Base-by-base conservation (phyloP, 371 early-diverging fungal genomes). In the Rhizomucor pusillus region DNA sequence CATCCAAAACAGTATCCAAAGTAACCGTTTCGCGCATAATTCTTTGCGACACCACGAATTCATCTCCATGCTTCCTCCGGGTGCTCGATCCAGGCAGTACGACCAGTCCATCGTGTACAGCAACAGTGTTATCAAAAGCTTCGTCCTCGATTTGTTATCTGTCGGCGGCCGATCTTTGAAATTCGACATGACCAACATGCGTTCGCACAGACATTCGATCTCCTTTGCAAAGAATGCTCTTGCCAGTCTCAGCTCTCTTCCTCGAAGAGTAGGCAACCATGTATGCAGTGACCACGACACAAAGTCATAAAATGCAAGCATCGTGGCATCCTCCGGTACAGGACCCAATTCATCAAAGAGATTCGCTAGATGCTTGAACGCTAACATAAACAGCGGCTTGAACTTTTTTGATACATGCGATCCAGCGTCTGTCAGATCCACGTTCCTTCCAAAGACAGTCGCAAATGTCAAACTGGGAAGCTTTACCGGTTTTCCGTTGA, bases 1-100 rank as follows among this genome's bases (percentile, higher is more conserved):
- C 16, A 41, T 41, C 41, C 41, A 41, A 41, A 41, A 41, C 41
- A 41, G 41, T 5, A 41, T 41, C 41, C 41, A 41, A 14, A 41
- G 19, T 41, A 41, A 19, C 11, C 41, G 41, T 16, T 16, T 14
- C 14, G 16, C 19, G 11, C 41, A 41, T 41, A 16, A 12, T 12
- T 41, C 19, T 19, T 16, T 19, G 41, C 16, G 19, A 5, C 14
- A 41, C 41, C 41, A 41, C 12, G 41, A 3, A 12, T 19, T 11
- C 16, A 5, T 3, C 7, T 29, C 29, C 29, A 29, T 19, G 41
- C 41, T n/a, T n/a, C 14, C 5, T 41, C 41, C 14, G 19, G 14
- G 11, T n/a, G 19, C 16, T 19, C 19, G 14, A 19, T 41, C 19
- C 41, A 41, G 5, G 41, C 41, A 19, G 12, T 4, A 41, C 11